Conservation (phyloP, 2,329 filamentous ascomycete genomes). For the Bisporella sp. region DNA sequence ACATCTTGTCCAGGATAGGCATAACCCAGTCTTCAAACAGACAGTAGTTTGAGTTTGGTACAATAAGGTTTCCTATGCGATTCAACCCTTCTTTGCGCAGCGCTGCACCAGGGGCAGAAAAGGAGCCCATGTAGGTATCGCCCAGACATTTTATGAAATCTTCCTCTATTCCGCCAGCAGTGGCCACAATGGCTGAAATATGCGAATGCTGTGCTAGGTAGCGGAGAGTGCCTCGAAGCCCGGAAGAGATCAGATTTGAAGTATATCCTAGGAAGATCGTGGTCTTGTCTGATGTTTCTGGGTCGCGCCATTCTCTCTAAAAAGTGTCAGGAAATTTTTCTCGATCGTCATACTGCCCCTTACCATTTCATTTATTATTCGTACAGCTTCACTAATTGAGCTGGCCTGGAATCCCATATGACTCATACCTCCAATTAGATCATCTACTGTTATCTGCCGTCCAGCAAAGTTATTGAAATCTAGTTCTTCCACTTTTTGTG, state of each 20-base stretch:
- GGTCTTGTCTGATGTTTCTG: conserved; percentile 70
- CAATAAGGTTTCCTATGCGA: conserved; percentile 89
- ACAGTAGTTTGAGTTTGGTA: conserved; percentile 97
- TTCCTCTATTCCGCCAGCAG: conserved; percentile 91
- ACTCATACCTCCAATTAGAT: conserved; percentile 74
- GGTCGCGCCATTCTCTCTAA: conserved; percentile 72
- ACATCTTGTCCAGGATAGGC: conserved; percentile 89
- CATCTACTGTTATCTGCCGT: conserved; percentile 73
- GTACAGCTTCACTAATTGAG: conserved; percentile 76
- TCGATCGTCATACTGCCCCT: neutral
- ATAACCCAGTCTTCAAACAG: conserved; percentile 97
- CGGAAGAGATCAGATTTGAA: conserved; percentile 94
- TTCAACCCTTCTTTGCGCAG: conserved; percentile 85
- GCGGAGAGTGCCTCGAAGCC: conserved; percentile 81
- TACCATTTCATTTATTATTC: conserved; percentile 96
- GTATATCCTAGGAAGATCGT: conserved; percentile 98
- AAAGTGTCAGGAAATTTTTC: conserved; percentile 1
- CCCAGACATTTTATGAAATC: conserved; percentile 98
- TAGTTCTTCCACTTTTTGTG: conserved; percentile 80
- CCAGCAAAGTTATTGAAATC: conserved; percentile 81
- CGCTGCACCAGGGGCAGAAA: conserved; percentile 67
- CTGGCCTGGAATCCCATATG: conserved; percentile 81
- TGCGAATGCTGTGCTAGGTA: conserved; percentile 92
- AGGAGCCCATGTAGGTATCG: conserved; percentile 86
- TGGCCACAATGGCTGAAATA: conserved; percentile 89